Conservation (phyloP, 805 yeast genomes). For the Ogataea corticis region DNA sequence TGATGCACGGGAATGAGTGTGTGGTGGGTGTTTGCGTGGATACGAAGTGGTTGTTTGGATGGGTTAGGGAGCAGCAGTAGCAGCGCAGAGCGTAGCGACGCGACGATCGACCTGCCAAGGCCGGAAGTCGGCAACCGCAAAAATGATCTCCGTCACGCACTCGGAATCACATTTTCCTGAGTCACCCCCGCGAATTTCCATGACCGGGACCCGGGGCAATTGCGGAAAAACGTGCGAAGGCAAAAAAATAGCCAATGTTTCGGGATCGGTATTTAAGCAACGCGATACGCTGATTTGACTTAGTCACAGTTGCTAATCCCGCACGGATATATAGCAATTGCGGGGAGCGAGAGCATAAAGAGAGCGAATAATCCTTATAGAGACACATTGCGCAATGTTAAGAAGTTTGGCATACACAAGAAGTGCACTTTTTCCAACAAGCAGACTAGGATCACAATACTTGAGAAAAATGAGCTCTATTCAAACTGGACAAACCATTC, state of each 20-base stretch:
- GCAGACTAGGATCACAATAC: not conserved
- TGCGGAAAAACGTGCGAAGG: not conserved
- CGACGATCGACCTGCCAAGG: not conserved
- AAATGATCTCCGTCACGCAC: conserved; percentile 1
- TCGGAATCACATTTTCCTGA: conserved; percentile 1
- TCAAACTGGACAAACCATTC: conserved; percentile 25
- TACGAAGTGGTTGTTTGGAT: conserved; percentile 4
- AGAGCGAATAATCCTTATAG: not conserved
- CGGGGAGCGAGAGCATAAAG: not conserved
- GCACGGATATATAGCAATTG: not conserved
- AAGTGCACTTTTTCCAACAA: not conserved
- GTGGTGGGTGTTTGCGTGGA: conserved; percentile 1
- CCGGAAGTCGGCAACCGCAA: not conserved
- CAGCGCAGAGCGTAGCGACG: not conserved
- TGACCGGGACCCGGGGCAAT: not conserved
- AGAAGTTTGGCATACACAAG: conserved; percentile 1
- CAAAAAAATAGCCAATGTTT: not conserved
- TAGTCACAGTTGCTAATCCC: not conserved
- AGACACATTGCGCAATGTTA: not conserved
- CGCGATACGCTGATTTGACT: not conserved
- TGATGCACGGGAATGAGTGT: not conserved
- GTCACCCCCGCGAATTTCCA: conserved; percentile 8
- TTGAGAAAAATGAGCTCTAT: conserved; percentile 16
- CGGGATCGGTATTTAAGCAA: conserved; percentile 3
- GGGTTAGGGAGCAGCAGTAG: not conserved